Evolutionary conservation across 768 basidiomycete species (phyloP).

Genomic region (Pleurotus sapidus): DNA sequence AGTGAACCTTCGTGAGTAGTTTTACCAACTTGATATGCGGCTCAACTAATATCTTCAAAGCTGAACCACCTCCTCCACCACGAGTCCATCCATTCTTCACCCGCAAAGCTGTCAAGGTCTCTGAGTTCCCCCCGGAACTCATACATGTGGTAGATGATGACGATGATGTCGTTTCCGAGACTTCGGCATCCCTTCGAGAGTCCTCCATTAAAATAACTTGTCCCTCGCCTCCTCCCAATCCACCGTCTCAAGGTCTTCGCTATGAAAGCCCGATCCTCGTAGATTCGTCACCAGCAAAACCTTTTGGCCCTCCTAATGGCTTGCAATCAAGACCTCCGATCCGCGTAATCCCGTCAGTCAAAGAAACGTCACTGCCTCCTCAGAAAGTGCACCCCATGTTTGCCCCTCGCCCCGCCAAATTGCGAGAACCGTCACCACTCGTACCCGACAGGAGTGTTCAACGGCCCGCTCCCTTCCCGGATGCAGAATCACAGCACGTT

Average conservation of each 20-base stretch:
- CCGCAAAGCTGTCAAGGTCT: background rate
- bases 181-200: background rate
- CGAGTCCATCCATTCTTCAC: conserved; percentile 15
- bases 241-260: background rate
- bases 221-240: background rate
- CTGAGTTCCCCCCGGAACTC: background rate
- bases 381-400: conserved; percentile 46
- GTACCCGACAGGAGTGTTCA: conserved; percentile 3
- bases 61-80: conserved; percentile 6
- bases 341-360: background rate
- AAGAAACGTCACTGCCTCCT: conserved; percentile 8
- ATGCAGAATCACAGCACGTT: conserved; percentile 53
- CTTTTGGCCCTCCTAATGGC: background rate
- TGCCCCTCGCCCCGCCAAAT: conserved; percentile 25
- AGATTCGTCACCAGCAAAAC: background rate
- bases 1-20: background rate
- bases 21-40: background rate
- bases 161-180: too few relatives aligned
- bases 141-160: background rate
- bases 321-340: background rate
- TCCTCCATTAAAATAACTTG: conserved; percentile 5
- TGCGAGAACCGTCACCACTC: conserved; percentile 9
- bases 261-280: conserved; percentile 5
- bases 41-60: background rate
- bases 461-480: conserved; percentile 44